Evolutionary conservation across 2,329 filamentous ascomycete genomes (phyloP).

Genomic region (Aspergillus udagawae): DNA sequence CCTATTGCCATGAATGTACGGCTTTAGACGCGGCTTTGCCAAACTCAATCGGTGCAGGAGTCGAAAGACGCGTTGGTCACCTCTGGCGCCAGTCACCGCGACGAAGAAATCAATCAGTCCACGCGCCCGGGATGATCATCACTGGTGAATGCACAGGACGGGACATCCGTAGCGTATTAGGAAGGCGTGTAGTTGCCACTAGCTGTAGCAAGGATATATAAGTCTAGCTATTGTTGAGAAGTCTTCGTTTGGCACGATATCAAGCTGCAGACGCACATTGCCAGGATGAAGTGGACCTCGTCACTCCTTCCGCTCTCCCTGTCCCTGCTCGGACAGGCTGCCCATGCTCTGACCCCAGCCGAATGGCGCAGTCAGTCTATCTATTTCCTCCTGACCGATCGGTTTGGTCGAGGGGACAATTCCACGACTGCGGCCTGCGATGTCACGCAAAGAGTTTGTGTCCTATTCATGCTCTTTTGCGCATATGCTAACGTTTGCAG

Average conservation of each 20-base stretch:
- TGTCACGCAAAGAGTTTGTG: neutral
- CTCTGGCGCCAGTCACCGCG: neutral
- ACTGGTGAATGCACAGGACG: neutral
- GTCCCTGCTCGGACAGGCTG: neutral
- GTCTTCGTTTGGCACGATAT: neutral
- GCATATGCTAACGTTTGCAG: neutral
- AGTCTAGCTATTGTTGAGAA: neutral
- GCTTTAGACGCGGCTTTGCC: neutral
- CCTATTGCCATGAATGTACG: neutral
- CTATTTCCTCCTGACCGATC: constrained; percentile 43
- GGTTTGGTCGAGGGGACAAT: constrained; percentile 37
- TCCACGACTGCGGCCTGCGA: constrained; percentile 28
- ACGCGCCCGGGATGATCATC: neutral
- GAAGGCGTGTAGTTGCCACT: neutral
- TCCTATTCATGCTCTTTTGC: neutral
- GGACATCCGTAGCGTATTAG: neutral
- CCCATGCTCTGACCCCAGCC: neutral
- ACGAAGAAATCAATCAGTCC: no score
- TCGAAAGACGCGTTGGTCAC: neutral
- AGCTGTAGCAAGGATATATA: neutral
- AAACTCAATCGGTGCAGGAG: neutral
- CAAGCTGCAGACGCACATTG: neutral
- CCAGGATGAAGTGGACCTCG: neutral
- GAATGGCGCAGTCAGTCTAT: constrained; percentile 40
- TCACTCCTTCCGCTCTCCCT: neutral